Evolutionary conservation across 768 basidiomycete species (phyloP).

Genomic region (Kwoniella pini): DNA sequence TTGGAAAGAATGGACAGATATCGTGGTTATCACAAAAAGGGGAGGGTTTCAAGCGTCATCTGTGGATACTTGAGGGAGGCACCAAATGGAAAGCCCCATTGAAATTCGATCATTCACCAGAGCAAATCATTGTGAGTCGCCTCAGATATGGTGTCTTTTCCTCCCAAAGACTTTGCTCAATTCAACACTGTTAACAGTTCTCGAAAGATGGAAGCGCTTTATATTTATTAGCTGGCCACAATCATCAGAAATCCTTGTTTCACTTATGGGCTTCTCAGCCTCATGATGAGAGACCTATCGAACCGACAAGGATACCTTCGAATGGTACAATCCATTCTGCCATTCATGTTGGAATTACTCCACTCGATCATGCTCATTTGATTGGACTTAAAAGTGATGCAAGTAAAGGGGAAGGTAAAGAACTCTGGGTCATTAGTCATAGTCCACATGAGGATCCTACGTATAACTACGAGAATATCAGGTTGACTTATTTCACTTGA

Average conservation of each 20-base stretch:
- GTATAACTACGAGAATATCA: conserved; percentile 30
- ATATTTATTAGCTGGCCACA: conserved; percentile 17
- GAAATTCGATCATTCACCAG: conserved; percentile 16
- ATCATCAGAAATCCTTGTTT: conserved; percentile 18
- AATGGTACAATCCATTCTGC: conserved; percentile 20
- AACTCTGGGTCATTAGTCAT: conserved; percentile 28
- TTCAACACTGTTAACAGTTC: conserved; percentile 4
- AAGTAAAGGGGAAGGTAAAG: background rate
- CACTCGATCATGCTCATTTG: conserved; percentile 30
- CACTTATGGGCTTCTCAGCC: conserved; percentile 22
- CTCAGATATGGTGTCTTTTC: too few relatives aligned
- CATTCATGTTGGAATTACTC: conserved; percentile 23
- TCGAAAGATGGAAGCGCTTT: conserved; percentile 27
- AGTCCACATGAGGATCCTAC: conserved; percentile 29
- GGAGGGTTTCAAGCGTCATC: conserved; percentile 7
- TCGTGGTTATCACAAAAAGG: conserved; percentile 23
- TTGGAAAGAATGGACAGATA: background rate
- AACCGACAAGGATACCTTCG: conserved; percentile 18
- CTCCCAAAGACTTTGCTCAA: background rate
- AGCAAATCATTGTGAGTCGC: conserved; percentile 15
- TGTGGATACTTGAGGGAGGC: conserved; percentile 14
- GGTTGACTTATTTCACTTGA: conserved; percentile 22
- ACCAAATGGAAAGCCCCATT: conserved; percentile 12
- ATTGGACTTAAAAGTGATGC: conserved; percentile 23
- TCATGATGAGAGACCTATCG: background rate